Base-by-base conservation (phyloP, 1,139 yeast genomes). In the Hyphopichia burtonii region DNA sequence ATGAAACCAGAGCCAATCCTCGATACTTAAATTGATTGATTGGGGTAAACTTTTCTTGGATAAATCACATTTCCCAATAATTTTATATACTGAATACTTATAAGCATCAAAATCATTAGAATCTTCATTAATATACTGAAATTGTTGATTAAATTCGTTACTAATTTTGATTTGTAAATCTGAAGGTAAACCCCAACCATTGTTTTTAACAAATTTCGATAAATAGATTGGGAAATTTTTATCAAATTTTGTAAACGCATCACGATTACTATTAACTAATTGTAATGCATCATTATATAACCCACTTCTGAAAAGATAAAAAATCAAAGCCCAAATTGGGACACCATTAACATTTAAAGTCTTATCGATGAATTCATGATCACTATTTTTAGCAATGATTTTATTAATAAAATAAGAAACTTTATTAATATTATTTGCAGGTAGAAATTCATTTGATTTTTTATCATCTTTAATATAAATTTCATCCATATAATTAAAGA, bases 1-100 rank as follows among this genome's bases (percentile, higher is more conserved):
- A 63, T 93, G 97, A 59, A 87, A 80, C 99, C 99, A 93, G 42
- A 91, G 65, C 99, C 99, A 93, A 64, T 93, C 99, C 61, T 93
- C 99, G 41, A 91, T 80, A 46, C 95, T 87, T 37, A 83, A 66
- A 36, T 91, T 82, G 38, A 93, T 84, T 1, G 69, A 58, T 22
- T 76, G 71, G 3, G 96, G 94, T 41, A 91, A 75, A n/a, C 81
- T 75, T 57, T 87, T 88, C 54, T 84, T 80, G 9, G 83, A 71
- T 48, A 86, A 68, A 52, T 90, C 96, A 62, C 98, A 90, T 60
- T 95, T 84, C 10, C 99, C 99, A 46, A 93, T 77, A 30, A 93
- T 77, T 65, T 93, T 93, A 69, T 89, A 94, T 5, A 90, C 84
- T 0, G 96, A 94, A 58, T 84, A 86, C 59, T 93, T 86, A 67